phyloP scores from a whole-genome alignment of 2,329 filamentous ascomycete species.

The Fusarium heterosporum region DNA sequence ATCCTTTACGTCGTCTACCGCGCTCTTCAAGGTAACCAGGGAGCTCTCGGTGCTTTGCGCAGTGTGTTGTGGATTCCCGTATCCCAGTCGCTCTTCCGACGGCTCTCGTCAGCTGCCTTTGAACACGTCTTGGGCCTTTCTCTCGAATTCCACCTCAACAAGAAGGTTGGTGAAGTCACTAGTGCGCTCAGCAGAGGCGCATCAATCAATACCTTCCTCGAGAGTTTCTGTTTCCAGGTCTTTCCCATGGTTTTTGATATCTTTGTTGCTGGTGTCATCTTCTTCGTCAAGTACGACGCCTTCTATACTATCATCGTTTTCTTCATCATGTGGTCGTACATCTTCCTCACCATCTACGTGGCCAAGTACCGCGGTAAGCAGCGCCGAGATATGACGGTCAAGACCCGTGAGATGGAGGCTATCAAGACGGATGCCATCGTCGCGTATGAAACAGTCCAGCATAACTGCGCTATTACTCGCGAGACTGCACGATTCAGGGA shows the following conservation, averaged over 20 bases:
- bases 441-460: slow-evolving; percentile 69
- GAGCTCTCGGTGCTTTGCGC: slow-evolving; percentile 56
- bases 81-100: slow-evolving; percentile 57
- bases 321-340: slow-evolving; percentile 62
- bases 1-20: slow-evolving; percentile 59
- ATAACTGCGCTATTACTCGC: slow-evolving; percentile 70
- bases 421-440: slow-evolving; percentile 62
- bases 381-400: slow-evolving; percentile 58
- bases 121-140: slow-evolving; percentile 61
- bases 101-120: slow-evolving; percentile 59
- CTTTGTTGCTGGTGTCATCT: slow-evolving; percentile 60
- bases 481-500: slow-evolving; percentile 68
- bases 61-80: slow-evolving; percentile 62
- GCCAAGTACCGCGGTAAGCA: slow-evolving; percentile 59
- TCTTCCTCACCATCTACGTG: slow-evolving; percentile 64
- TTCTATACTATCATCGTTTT: slow-evolving; percentile 63
- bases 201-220: slow-evolving; percentile 62
- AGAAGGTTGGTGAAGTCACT: slow-evolving; percentile 63
- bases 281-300: slow-evolving; percentile 59
- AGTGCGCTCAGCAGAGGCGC: slow-evolving; percentile 61
- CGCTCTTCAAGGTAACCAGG: slow-evolving; percentile 60
- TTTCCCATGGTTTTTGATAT: slow-evolving; percentile 64
- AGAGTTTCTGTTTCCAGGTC: slow-evolving; percentile 61
- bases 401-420: slow-evolving; percentile 61
- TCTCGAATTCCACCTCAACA: slow-evolving; percentile 63